Conservation (phyloP, 345 rosid species). For the Adansonia digitata region DNA sequence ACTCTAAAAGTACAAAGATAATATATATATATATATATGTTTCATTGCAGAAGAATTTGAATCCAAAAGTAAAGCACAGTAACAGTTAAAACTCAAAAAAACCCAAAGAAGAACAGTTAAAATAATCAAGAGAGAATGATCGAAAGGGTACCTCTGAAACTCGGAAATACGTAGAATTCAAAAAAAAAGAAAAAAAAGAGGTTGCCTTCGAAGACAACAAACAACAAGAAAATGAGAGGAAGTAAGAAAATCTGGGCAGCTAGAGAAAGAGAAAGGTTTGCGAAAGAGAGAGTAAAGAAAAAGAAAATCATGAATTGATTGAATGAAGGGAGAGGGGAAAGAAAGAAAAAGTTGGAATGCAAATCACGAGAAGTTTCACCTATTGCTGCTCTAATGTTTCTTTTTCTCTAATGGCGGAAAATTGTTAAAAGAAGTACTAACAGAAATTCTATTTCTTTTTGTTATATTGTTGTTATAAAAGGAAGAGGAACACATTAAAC, state of each 20-base stretch:
- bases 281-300: neutral
- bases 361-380: constrained; percentile 3
- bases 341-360: neutral
- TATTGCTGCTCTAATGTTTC: neutral
- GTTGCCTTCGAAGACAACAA: neutral
- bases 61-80: neutral
- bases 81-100: neutral
- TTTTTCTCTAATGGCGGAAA: no score
- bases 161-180: neutral
- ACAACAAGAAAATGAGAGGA: neutral
- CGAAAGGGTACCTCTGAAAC: constrained; percentile 1
- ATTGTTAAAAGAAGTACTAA: no score
- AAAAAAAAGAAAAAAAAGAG: no score
- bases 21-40: no score
- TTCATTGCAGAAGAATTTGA: neutral
- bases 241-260: neutral
- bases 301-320: neutral
- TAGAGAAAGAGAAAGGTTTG: neutral
- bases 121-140: neutral
- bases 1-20: neutral
- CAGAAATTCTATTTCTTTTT: no score
- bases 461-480: no score
- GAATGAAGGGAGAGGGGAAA: neutral
- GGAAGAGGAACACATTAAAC: no score
- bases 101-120: neutral